Percentiles rank a stretch among this genome's conserved stretches.
phyloP scores from a whole-genome alignment of 2,329 filamentous ascomycete genomes.

The Nothophaeocryptopus gaeumannii region DNA sequence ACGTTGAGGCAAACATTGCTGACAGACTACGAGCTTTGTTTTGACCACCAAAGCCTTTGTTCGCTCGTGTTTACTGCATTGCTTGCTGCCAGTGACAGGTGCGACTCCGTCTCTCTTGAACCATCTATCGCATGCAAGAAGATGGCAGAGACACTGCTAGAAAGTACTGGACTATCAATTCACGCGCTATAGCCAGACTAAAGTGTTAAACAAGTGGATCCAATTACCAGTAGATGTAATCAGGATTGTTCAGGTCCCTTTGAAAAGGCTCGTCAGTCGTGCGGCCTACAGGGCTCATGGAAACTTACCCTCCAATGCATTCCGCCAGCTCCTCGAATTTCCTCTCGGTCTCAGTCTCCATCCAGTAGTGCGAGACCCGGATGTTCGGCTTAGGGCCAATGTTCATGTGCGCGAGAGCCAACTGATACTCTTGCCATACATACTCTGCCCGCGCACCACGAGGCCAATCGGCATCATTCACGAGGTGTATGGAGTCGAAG shows the following conservation, averaged over 20 bases:
- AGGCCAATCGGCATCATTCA: slow-evolving; percentile 12
- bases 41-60: no score
- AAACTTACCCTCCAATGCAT: slow-evolving; percentile 13
- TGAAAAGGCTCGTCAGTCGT: background rate
- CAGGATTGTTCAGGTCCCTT: slow-evolving; percentile 3
- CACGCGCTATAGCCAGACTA: no score
- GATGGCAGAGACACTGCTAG: no score
- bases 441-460: slow-evolving; percentile 1
- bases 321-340: slow-evolving; percentile 11
- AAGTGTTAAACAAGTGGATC: no score
- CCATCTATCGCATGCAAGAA: no score
- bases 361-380: slow-evolving; percentile 11
- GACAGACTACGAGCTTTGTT: no score
- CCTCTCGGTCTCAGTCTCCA: slow-evolving; percentile 7
- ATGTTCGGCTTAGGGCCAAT: slow-evolving; percentile 10
- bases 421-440: slow-evolving; percentile 10
- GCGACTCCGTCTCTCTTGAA: no score
- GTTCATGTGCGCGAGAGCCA: slow-evolving; percentile 2
- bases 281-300: background rate
- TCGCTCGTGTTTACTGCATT: no score
- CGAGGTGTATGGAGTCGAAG: slow-evolving; percentile 15
- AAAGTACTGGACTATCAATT: no score
- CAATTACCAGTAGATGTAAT: slow-evolving; percentile 10
- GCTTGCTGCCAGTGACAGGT: no score
- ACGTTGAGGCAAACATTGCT: no score